phyloP scores from a whole-genome alignment of 164 flowering plant species.

The Santalum album region DNA sequence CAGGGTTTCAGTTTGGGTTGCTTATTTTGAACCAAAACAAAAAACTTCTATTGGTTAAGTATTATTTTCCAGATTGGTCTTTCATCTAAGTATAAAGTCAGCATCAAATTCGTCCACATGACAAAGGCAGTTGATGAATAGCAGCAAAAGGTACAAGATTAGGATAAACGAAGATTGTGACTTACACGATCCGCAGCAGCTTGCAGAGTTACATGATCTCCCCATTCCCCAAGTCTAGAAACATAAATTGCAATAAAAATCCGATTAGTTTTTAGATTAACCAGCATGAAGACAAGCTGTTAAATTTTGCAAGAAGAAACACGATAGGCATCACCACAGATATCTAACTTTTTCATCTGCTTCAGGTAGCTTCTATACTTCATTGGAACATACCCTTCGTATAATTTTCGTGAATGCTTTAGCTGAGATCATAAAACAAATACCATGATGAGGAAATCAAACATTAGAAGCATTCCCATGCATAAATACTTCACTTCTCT shows the following conservation, averaged over 20 bases:
- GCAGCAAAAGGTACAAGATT: too few species aligned
- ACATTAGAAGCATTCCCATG: too few species aligned
- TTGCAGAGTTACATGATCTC: conserved; percentile 92
- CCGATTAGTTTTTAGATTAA: conserved; percentile 9
- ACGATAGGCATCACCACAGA: conserved; percentile 9
- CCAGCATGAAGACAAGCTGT: neutral
- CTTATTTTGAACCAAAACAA: too few species aligned
- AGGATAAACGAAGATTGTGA: neutral
- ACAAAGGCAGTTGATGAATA: too few species aligned
- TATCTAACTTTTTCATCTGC: conserved; percentile 78
- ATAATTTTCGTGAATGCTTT: conserved; percentile 47
- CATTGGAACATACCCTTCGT: conserved; percentile 94
- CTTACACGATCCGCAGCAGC: conserved; percentile 94
- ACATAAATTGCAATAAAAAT: conserved; percentile 9
- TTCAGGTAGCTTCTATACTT: conserved; percentile 69
- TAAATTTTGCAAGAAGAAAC: neutral
- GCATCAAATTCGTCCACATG: too few species aligned
- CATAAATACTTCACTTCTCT: too few species aligned
- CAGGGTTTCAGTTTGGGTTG: too few species aligned
- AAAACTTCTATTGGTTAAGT: too few species aligned
- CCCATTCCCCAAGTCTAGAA: conserved; percentile 88
- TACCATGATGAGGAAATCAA: neutral
- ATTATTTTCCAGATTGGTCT: too few species aligned
- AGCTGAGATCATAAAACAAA: conserved; percentile 39
- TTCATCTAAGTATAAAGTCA: too few species aligned